Evolutionary conservation across 441 rosid genomes (phyloP), one percentile per base, ranked within the genome.

Genomic region (Populus hybrid): DNA sequence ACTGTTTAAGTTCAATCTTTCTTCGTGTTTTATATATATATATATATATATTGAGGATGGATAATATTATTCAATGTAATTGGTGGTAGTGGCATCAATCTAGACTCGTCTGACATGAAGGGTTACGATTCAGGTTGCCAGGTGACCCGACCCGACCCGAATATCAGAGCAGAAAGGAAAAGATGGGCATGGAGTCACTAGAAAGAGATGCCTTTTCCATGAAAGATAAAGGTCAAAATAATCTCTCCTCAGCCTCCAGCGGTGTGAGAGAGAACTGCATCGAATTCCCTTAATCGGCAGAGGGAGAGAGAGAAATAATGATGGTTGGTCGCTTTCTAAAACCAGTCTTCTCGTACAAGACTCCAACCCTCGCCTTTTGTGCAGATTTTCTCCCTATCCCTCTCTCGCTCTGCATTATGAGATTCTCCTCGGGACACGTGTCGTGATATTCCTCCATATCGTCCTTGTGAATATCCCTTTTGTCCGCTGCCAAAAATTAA

Each of bases 391-490:
- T 28, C 29, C 29, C 29, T 28, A 28, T 28, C 29, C 29, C 29
- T 28, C 29, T 28, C 29, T 28, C 29, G 29, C 29, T 28, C 29
- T 28, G 29, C 29, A 28, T 2, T 28, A 28, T 28, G 29, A 28
- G 29, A 28, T 28, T 28, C 84, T 36, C 9, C 8, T 36, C 40
- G 77, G 76, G 85, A 84, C 89, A 85, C 87, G 83, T 82, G 92
- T 83, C 89, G 20, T 76, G 11, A 71, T 87, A 90, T 85, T 86
- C 86, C 81, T 74, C 64, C 33, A 67, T 68, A 73, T 82, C 84
- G 77, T 81, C 77, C 84, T 40, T 82, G 67, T 89, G 94, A 85
- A 89, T 89, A 90, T 90, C 91, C 91, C 88, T 87, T 89, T 84
- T 90, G 94, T 90, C 94, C 85, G 80, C 77, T 68, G 73, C 80